Evolutionary conservation across 768 basidiomycete species (phyloP).

Genomic region (Lactifluus hygrophoroides): DNA sequence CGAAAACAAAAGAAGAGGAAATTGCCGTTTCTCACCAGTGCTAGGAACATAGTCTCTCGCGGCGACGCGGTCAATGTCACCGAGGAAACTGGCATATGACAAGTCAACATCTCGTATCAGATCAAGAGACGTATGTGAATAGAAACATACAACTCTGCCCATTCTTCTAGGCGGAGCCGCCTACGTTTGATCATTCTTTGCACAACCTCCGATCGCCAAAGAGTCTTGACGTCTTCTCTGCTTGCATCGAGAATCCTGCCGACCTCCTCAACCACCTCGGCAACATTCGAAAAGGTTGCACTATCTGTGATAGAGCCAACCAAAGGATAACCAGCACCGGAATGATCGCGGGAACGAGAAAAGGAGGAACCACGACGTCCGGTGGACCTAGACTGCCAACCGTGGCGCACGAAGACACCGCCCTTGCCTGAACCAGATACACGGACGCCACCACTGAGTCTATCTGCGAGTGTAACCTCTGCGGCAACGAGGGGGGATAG

Average conservation of each 20-base stretch:
- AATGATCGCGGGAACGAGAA: constrained; percentile 15
- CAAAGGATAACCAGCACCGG: not conserved
- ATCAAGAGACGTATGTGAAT: not conserved
- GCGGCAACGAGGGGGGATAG: constrained; percentile 52
- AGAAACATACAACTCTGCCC: constrained; percentile 74
- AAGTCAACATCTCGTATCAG: constrained; percentile 11
- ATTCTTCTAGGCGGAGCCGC: constrained; percentile 73
- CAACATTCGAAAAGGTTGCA: not conserved
- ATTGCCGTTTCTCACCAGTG: constrained; percentile 40
- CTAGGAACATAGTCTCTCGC: constrained; percentile 63
- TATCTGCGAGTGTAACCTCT: constrained; percentile 58
- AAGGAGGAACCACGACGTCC: constrained; percentile 26
- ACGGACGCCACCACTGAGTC: constrained; percentile 64
- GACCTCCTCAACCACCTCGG: constrained; percentile 18
- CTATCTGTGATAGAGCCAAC: not conserved
- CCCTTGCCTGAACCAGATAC: constrained; percentile 72
- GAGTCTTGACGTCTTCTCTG: constrained; percentile 55
- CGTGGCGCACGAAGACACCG: constrained; percentile 66
- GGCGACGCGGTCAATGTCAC: constrained; percentile 64
- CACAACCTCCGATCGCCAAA: constrained; percentile 70
- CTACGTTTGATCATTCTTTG: constrained; percentile 57
- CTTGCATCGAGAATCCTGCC: constrained; percentile 41
- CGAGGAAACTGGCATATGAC: constrained; percentile 50
- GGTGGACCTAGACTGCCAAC: constrained; percentile 69
- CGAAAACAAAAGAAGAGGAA: not conserved